Base-by-base conservation (phyloP, 2,329 filamentous ascomycete species). In the Monilinia fructicola region DNA sequence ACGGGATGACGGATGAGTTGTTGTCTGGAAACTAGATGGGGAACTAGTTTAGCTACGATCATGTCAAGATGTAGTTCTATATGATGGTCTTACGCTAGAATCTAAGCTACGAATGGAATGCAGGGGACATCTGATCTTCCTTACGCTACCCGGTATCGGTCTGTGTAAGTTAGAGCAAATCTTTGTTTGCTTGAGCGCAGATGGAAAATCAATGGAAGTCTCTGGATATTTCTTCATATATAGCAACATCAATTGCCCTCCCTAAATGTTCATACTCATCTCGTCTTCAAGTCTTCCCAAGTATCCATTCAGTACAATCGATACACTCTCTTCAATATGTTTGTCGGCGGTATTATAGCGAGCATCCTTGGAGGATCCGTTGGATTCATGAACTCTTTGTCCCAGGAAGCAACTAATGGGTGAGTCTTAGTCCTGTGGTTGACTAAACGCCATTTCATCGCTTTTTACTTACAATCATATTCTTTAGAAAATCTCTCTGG, bases 401-500 rank as follows among this genome's bases (percentile, higher is more conserved):
- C 58, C 26, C 58, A 50, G 21, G 1, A 11, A 3, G 2, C n/a
- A 26, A 61, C 58, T 38, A 61, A 61, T 50, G 58, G 58, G 58
- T 50, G 12, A 61, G 58, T 21, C 21, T 23, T n/a, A 50, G 10
- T 26, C 4, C 12, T 42, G 6, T 42, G 6, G 28, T 52, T 14
- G 4, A 38, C 9, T 4, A 50, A 40, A 14, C 3, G 12, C n/a
- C 7, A 50, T 50, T 18, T 31, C 11, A 35, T 16, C 10, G 16
- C 26, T 18, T n/a, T 50, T 50, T 61, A 21, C 28, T 38, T 21
- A 50, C 50, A 21, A 18, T 26, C 6, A 4, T 28, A 7, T 26
- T 11, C 12, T 38, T 48, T 28, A 70, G 69, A 23, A 55, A 48
- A 44, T 70, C 69, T 23, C 18, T 67, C 66, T 78, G 74, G 75